Evolutionary conservation across 2,329 filamentous ascomycete genomes (phyloP), one percentile per base, ranked within the genome.

Genomic region (Neonectria hederae): DNA sequence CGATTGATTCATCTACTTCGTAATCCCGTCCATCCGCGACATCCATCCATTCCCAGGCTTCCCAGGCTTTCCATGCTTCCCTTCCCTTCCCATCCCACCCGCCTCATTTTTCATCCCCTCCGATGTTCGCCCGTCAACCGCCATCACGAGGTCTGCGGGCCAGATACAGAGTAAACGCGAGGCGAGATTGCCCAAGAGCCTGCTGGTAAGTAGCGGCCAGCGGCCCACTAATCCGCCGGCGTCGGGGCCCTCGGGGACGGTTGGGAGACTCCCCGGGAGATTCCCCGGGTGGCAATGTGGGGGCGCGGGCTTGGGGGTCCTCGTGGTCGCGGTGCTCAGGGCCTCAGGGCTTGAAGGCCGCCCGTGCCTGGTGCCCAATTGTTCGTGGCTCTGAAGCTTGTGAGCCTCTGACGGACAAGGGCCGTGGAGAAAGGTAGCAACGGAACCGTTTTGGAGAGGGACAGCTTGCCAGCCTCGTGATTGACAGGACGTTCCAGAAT

Each of bases 211-310:
- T 62, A 65, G 57, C 68, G 66, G 71, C 59, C 69, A 67, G 65
- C 71, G 68, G 68, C 66, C 69, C 63, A 70, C 64, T 68, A 65
- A 73, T 72, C 69, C 69, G 69, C 65, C 58, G 59, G 59, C 49
- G 43, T 62, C 63, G 63, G 65, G 56, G 56, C 46, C 17, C 10
- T 65, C 56, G 62, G 65, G 67, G 65, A 59, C 45, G 38, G 57
- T 49, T 59, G 53, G 42, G 57, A 66, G 59, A 57, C 30, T 62
- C 48, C 53, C 58, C 52, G 53, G 61, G 56, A 65, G 63, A 64
- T 59, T 57, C 59, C 57, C 66, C 54, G 61, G 60, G 52, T 62
- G 68, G 59, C 62, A 66, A 62, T 54, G 58, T 62, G 62, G 58
- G 62, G 58, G 49, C 45, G 40, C 54, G 53, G 40, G 40, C 19